Percentiles rank a stretch among this genome's conserved stretches.
phyloP scores from a whole-genome alignment of 1,284 basidiomycete species.

The Boletus sp. region DNA sequence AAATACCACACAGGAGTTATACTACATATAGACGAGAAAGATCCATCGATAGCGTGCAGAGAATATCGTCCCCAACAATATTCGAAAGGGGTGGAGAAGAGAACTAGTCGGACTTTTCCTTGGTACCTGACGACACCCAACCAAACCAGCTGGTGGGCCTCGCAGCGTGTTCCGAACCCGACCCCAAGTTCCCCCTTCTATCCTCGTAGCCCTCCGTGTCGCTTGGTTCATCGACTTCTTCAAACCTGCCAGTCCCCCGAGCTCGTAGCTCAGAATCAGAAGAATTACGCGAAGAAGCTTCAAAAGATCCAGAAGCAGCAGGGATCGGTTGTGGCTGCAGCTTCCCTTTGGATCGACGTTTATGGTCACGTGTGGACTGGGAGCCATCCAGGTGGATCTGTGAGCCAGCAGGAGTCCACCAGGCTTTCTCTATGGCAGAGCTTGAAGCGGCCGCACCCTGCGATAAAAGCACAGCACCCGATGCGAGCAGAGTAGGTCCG shows the following conservation, averaged over 20 bases:
- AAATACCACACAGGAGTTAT: conserved; percentile 6
- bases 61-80: background rate
- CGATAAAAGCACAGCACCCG: conserved; percentile 55
- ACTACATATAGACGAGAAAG: conserved; percentile 2
- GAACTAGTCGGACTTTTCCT: conserved; percentile 17
- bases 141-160: conserved; percentile 40
- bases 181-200: conserved; percentile 7
- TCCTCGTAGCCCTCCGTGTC: conserved; percentile 59
- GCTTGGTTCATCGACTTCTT: conserved; percentile 62
- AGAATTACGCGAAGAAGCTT: conserved; percentile 34
- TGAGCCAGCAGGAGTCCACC: conserved; percentile 26
- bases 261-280: conserved; percentile 43
- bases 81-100: background rate
- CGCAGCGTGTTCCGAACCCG: conserved; percentile 19
- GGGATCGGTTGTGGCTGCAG: conserved; percentile 27
- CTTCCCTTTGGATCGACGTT: conserved; percentile 54
- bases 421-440: conserved; percentile 25
- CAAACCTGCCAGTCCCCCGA: conserved; percentile 46
- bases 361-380: conserved; percentile 37
- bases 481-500: conserved; percentile 66
- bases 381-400: conserved; percentile 26
- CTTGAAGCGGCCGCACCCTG: conserved; percentile 41
- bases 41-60: background rate
- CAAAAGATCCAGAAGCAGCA: conserved; percentile 31
- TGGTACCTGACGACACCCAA: conserved; percentile 30